Conservation (phyloP, 768 basidiomycete genomes). For the Pluteus cervinus region DNA sequence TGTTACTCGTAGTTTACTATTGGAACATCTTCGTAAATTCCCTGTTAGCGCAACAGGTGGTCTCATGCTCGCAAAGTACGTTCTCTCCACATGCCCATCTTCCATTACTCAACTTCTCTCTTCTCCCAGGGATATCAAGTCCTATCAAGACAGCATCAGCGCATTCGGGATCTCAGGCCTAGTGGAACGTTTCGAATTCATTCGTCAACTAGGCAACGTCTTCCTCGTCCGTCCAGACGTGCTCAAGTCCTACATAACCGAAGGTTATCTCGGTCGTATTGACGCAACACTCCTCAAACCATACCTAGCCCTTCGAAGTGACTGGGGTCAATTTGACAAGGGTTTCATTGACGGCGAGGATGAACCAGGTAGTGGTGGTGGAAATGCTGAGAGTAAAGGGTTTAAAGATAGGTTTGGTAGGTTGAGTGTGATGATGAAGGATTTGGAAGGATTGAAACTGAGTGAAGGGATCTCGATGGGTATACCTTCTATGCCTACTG, state of each 20-base stretch:
- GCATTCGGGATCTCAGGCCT: slow-evolving; percentile 81
- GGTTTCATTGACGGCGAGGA: slow-evolving; percentile 62
- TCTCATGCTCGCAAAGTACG: slow-evolving; percentile 95
- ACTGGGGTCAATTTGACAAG: slow-evolving; percentile 85
- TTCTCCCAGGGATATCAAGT: slow-evolving; percentile 77
- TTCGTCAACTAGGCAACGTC: slow-evolving; percentile 93
- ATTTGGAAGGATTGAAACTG: slow-evolving; percentile 64
- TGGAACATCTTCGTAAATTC: slow-evolving; percentile 95
- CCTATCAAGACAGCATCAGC: slow-evolving; percentile 86
- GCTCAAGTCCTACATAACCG: slow-evolving; percentile 91
- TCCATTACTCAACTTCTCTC: not conserved
- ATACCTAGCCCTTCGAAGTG: slow-evolving; percentile 84
- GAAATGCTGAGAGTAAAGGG: slow-evolving; percentile 36
- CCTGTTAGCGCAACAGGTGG: slow-evolving; percentile 96
- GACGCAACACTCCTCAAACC: slow-evolving; percentile 83
- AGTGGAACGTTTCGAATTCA: slow-evolving; percentile 95
- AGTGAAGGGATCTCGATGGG: slow-evolving; percentile 53
- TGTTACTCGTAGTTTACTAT: slow-evolving; percentile 62
- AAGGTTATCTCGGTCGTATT: slow-evolving; percentile 89
- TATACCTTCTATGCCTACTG: slow-evolving; percentile 51
- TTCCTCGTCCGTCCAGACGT: slow-evolving; percentile 97
- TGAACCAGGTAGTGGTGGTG: slow-evolving; percentile 32
- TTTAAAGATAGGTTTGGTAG: slow-evolving; percentile 64
- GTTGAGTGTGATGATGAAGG: slow-evolving; percentile 83
- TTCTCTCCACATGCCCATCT: slow-evolving; percentile 7